Conservation (phyloP, 2,329 filamentous ascomycete species). For the Tolypocladium pustulatum region DNA sequence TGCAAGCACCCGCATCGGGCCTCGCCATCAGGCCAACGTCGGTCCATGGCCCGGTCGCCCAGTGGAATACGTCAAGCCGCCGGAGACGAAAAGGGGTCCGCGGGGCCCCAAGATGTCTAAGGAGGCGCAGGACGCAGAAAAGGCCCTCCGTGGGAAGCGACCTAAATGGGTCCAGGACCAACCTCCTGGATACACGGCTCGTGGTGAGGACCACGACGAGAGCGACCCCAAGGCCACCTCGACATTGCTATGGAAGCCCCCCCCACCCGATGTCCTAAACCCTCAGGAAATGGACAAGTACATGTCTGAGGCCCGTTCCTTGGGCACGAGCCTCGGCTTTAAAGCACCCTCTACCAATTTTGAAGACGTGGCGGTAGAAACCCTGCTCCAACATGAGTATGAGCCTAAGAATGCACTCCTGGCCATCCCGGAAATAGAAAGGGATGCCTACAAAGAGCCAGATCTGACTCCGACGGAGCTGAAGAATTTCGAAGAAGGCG, state of each 20-base stretch:
- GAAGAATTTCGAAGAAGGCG: conserved; percentile 86
- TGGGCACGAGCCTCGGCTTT: conserved; percentile 59
- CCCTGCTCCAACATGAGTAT: conserved; percentile 63
- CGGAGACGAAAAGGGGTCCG: conserved; percentile 77
- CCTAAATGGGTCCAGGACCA: conserved; percentile 93
- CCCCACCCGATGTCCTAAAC: conserved; percentile 37
- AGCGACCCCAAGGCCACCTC: conserved; percentile 68
- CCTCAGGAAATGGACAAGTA: conserved; percentile 63
- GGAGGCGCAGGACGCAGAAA: conserved; percentile 76
- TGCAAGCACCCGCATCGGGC: conserved; percentile 83
- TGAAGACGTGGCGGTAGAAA: conserved; percentile 68
- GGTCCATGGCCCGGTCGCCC: conserved; percentile 75
- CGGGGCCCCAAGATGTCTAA: conserved; percentile 71
- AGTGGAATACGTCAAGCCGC: conserved; percentile 81
- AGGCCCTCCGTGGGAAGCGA: conserved; percentile 64
- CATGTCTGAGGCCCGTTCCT: conserved; percentile 55
- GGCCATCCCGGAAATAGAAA: conserved; percentile 56
- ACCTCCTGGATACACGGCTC: conserved; percentile 71
- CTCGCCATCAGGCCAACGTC: conserved; percentile 82
- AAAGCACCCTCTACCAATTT: conserved; percentile 74
- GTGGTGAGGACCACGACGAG: conserved; percentile 67
- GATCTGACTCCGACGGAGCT: conserved; percentile 66
- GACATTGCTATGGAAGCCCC: conserved; percentile 69
- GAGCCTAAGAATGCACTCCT: conserved; percentile 61
- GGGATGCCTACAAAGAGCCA: conserved; percentile 72